Base-by-base conservation (phyloP, 768 basidiomycete species). In the Xerocomellus chrysenteron region DNA sequence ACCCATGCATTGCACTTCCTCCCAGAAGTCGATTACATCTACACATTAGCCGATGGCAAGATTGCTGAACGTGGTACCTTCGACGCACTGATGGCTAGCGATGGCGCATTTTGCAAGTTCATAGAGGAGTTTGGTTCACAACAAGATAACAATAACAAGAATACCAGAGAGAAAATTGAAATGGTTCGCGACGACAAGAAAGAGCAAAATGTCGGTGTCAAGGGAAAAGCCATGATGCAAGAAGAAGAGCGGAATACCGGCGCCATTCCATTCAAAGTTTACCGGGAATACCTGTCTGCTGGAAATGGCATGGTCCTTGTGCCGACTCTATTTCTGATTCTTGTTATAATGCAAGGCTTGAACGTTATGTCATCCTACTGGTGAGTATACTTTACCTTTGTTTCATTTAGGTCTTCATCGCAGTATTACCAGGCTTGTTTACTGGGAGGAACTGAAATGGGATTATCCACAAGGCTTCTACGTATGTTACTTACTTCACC, bases 1-100 rank as follows among this genome's bases (percentile, higher is more conserved):
- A 98, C 94, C 0, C 93, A 96, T 65, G 92, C 91, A 1, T 78
- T 96, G 10, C 93, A 96, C 72, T 90, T 95, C 76, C 80, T 98
- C 26, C 88, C 90, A 1, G 78, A 88, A 54, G 90, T 92, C 28
- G 93, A 96, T 70, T 90, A 91, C 66, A 88, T 98, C 67, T 86
- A 86, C 66, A 85, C 86, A 35, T 74, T 98, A 49, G 79, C 80
- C 12, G 85, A 93, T 41, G 94, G 94, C 7, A 78, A 76, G 36
- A 84, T 98, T 55, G 82, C 81, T 21, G 94, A 96, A 70, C 81
- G 80, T 12, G 94, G 94, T 2, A 87, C 91, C 2, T 96, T 90
- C 62, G 65, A 74, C 0, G 85, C 90, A 47, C 79, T 98, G 36
- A 83, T 91, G 73, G 70, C 70, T 10, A 79, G 75, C 35, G 73